Percentiles rank a stretch among this genome's conserved stretches.
Conservation (phyloP, 345 rosid species). For the Balakata baccata region DNA sequence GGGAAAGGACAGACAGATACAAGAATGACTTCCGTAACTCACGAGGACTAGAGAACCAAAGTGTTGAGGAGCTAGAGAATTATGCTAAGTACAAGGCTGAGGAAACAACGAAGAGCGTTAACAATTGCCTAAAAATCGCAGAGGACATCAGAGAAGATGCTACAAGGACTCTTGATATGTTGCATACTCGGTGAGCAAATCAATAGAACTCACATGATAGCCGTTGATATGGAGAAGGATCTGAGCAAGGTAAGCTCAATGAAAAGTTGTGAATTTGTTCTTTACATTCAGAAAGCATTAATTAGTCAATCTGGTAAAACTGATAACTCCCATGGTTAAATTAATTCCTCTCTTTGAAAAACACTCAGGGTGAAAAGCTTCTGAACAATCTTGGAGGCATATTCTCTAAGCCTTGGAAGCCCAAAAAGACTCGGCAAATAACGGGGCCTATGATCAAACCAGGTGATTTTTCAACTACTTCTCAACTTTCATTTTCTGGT, state of each 20-base stretch:
- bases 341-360: too few species aligned
- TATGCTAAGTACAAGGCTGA: constrained; percentile 30
- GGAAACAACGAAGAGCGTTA: constrained; percentile 26
- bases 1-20: constrained; percentile 8
- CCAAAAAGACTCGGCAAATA: constrained; percentile 26
- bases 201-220: constrained; percentile 28
- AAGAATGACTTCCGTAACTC: constrained; percentile 27
- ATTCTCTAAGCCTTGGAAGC: constrained; percentile 36
- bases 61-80: constrained; percentile 32
- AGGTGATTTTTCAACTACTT: constrained; percentile 16
- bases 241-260: constrained; percentile 20
- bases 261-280: neutral
- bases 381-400: constrained; percentile 35
- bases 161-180: constrained; percentile 30
- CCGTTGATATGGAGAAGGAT: constrained; percentile 34
- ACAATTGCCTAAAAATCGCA: constrained; percentile 27
- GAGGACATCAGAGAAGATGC: constrained; percentile 29
- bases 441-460: constrained; percentile 28
- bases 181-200: constrained; percentile 37
- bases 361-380: constrained; percentile 31
- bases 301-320: neutral
- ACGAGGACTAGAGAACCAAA: constrained; percentile 29
- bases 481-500: neutral
- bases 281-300: neutral
- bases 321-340: neutral